A percentile compares a stretch with the other conserved stretches of the same genome.
Conservation (phyloP, 1,284 basidiomycete species). For the Sanghuangporus sanghuang region DNA sequence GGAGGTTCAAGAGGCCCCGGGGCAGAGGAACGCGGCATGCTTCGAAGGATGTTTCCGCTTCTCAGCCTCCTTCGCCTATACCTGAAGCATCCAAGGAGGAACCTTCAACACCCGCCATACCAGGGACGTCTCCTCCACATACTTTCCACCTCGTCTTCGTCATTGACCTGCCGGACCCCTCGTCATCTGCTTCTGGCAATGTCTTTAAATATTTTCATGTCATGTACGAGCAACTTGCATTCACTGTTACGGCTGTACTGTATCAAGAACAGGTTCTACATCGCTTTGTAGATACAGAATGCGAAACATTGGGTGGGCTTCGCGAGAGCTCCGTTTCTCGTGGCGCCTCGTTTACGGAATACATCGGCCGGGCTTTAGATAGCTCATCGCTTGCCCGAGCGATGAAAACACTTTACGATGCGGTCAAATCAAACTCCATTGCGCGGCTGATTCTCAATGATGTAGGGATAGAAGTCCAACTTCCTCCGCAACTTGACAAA, state of each 20-base stretch:
- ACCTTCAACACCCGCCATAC: conserved; percentile 15
- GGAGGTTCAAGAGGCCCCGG: conserved; percentile 57
- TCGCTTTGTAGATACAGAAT: conserved; percentile 78
- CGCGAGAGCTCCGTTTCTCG: conserved; percentile 46
- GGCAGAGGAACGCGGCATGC: conserved; percentile 48
- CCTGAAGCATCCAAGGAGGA: conserved; percentile 2
- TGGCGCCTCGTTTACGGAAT: conserved; percentile 57
- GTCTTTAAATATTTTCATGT: conserved; percentile 75
- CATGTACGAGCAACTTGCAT: conserved; percentile 83
- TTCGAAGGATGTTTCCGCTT: background rate
- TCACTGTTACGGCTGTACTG: conserved; percentile 83
- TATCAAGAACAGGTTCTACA: conserved; percentile 82
- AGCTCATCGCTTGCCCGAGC: conserved; percentile 67
- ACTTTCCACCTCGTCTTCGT: conserved; percentile 89
- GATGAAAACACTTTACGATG: conserved; percentile 70
- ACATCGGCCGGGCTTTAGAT: conserved; percentile 53
- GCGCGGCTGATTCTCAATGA: conserved; percentile 72
- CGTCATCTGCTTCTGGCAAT: conserved; percentile 71
- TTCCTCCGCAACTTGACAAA: conserved; percentile 72
- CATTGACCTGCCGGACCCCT: conserved; percentile 85
- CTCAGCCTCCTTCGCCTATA: background rate
- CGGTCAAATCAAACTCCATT: conserved; percentile 66
- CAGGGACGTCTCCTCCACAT: conserved; percentile 50
- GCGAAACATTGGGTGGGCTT: conserved; percentile 59
- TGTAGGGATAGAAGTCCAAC: conserved; percentile 73